A percentile compares a stretch with the other conserved stretches of the same genome.
phyloP scores from a whole-genome alignment of 2,329 filamentous ascomycete species.

The Thelonectria blattea region DNA sequence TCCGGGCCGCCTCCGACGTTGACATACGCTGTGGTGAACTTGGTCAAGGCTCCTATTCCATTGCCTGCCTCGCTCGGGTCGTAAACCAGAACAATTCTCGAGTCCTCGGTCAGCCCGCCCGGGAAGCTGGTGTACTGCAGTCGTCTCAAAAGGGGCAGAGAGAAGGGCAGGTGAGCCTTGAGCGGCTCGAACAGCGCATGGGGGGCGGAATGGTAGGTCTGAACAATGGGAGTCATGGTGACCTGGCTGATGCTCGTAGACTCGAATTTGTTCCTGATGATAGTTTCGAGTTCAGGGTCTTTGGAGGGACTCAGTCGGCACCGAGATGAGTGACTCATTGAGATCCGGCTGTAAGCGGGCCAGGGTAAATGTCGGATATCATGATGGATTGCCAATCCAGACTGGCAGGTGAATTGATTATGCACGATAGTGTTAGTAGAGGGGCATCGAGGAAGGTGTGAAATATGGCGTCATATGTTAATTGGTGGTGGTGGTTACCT shows the following conservation, averaged over 20 bases:
- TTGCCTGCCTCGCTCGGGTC: conserved; percentile 8
- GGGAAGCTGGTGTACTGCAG: conserved; percentile 61
- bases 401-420: no score
- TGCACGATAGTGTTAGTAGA: no score
- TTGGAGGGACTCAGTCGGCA: no score
- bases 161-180: conserved; percentile 58
- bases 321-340: neutral
- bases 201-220: conserved; percentile 41
- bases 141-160: conserved; percentile 66
- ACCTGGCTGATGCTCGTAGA: neutral
- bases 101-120: conserved; percentile 49
- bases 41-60: neutral
- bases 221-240: conserved; percentile 22
- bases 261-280: neutral
- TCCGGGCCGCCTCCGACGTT: conserved; percentile 66
- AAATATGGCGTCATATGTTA: no score
- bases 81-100: conserved; percentile 50
- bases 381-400: neutral
- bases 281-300: neutral
- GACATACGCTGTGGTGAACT: conserved; percentile 64
- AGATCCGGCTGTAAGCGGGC: neutral
- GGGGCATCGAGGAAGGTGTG: no score
- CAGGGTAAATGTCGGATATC: conserved; percentile 35
- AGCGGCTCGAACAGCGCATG: conserved; percentile 55
- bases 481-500: no score